Base-by-base conservation (phyloP, 495 filamentous ascomycete genomes). In the Glarea lozoyensis region DNA sequence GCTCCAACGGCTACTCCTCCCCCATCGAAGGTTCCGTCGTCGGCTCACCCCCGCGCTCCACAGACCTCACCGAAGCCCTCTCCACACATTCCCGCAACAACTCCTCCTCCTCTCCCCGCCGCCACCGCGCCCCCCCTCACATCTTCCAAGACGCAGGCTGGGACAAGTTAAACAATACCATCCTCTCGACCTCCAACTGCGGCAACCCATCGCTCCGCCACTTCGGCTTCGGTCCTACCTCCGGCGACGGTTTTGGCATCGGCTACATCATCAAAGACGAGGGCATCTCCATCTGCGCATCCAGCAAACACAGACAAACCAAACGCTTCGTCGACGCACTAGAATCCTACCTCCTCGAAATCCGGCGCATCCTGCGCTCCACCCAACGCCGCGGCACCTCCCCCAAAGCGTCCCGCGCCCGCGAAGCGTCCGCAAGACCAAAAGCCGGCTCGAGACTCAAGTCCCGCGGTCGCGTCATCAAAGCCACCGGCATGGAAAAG, bases 211-310 rank as follows among this genome's bases (percentile, higher is more conserved):
- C 84, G n/a, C 75, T 98, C 11, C 82, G 92, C 1, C 87, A 95
- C 36, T 98, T 98, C 54, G 92, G 92, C 10, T 98, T 98, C 62
- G 92, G 92, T 0, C 92, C 92, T 2, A 93, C 88, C 0, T 89
- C 84, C 2, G 90, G 82, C 20, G 93, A 97, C 41, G 92, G 92
- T 0, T 97, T 97, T 60, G 92, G 93, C 10, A 94, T 98, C 42
- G 92, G 92, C 10, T 98, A 98, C 63, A 97, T 98, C 54, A 96
- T 98, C 76, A 98, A 98, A 62, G 90, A 95, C 55, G 90, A 95
- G 27, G 72, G 75, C 37, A 82, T 98, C 53, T 86, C 79, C 23
- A 93, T 98, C 59, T 96, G 92, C 60, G 88, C 90, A 0, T 81
- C 78, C 10, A 88, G 81, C 36, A 94, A 94, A 58, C 92, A 98